phyloP scores from a whole-genome alignment of 2,329 filamentous ascomycete genomes.

The Venturia pyrina region DNA sequence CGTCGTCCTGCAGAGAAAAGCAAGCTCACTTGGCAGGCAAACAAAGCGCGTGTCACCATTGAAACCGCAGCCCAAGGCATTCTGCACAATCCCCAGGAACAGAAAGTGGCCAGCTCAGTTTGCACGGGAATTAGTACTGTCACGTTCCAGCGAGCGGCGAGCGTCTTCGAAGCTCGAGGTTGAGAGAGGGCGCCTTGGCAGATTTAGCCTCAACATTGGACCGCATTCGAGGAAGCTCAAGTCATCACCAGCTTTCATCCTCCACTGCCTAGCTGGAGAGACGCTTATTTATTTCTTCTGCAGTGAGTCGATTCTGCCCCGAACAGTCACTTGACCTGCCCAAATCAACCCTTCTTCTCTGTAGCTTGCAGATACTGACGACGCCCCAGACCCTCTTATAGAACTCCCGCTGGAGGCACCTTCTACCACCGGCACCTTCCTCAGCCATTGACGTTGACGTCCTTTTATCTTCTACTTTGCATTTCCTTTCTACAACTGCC shows the following conservation, averaged over 20 bases:
- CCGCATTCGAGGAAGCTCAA: neutral
- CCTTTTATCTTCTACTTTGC: neutral
- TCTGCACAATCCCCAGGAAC: neutral
- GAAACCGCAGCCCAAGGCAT: neutral
- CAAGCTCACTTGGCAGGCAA: neutral
- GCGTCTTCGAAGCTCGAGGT: neutral
- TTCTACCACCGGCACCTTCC: slow-evolving; percentile 4
- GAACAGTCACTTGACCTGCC: neutral
- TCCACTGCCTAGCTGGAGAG: neutral
- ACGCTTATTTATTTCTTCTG: slow-evolving; percentile 4
- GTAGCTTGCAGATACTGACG: neutral
- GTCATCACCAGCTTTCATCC: neutral
- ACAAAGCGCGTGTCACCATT: neutral
- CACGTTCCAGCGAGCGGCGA: neutral
- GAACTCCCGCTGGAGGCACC: neutral
- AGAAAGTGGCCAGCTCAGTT: neutral
- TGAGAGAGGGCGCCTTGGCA: neutral
- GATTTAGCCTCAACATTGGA: neutral
- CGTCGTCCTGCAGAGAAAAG: neutral
- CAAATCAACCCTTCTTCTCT: neutral
- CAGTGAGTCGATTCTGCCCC: neutral
- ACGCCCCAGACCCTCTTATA: neutral
- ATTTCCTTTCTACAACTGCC: neutral
- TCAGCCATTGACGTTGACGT: neutral
- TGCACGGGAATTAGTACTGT: neutral